Conservation (phyloP, 441 rosid species). For the Adansonia gregorii region DNA sequence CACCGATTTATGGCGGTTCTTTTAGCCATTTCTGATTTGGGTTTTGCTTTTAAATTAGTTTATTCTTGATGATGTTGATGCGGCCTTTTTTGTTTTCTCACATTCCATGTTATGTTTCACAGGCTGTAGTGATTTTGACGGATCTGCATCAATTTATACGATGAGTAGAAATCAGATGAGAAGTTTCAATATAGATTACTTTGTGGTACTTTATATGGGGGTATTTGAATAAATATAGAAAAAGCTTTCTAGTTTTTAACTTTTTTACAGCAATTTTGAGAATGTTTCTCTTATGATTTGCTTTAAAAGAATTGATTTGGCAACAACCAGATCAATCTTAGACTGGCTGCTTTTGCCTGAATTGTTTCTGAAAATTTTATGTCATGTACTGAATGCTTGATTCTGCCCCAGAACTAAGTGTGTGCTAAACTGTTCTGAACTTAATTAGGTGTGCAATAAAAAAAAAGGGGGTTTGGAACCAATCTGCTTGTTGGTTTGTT, state of each 20-base stretch:
- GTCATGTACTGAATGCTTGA: not conserved
- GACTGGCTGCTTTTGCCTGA: not conserved
- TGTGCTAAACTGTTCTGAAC: not conserved
- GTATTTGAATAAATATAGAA: not conserved
- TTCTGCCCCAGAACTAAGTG: not conserved
- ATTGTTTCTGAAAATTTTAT: constrained; percentile 4
- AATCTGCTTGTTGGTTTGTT: not conserved
- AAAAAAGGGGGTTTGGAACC: not conserved
- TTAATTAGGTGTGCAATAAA: not conserved
- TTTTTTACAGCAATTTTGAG: not conserved
- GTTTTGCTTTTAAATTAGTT: not conserved
- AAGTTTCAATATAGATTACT: not conserved
- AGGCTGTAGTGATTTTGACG: not conserved
- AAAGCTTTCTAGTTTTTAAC: not conserved
- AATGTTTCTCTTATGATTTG: not conserved
- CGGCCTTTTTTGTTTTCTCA: not conserved
- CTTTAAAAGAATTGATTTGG: constrained; percentile 4
- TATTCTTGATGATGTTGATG: not conserved
- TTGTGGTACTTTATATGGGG: not conserved
- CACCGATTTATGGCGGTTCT: not conserved
- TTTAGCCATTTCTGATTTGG: not conserved
- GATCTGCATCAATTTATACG: constrained; percentile 1
- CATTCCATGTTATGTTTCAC: not conserved
- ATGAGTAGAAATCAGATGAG: not conserved
- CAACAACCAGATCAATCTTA: constrained; percentile 4